Evolutionary conservation across 257 asterid genomes (phyloP).

Genomic region (Echites panduratus): DNA sequence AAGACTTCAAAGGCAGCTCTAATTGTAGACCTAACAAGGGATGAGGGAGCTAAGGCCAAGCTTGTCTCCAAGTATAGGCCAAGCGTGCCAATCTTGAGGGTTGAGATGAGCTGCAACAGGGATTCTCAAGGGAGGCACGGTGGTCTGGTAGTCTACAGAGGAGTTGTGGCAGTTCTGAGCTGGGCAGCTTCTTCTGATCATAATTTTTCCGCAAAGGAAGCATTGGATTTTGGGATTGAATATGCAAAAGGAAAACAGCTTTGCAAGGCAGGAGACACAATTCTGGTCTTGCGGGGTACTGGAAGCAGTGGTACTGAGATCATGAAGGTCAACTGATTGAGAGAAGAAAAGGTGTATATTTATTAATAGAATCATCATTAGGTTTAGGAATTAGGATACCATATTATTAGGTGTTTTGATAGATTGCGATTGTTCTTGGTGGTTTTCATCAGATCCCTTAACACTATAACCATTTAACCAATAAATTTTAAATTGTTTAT

Average conservation of each 20-base stretch:
- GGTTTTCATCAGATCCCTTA: too few species aligned
- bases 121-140: slow-evolving; percentile 17
- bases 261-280: slow-evolving; percentile 17
- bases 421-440: too few species aligned
- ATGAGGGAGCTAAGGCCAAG: background rate
- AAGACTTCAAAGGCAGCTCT: slow-evolving; percentile 8
- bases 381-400: too few species aligned
- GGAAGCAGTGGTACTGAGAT: slow-evolving; percentile 10
- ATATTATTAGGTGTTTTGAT: too few species aligned
- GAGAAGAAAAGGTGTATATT: background rate
- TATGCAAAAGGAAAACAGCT: slow-evolving; percentile 9
- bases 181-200: background rate
- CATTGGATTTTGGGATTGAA: slow-evolving; percentile 3
- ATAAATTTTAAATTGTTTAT: too few species aligned
- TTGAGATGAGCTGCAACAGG: background rate
- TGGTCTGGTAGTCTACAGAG: slow-evolving; percentile 11
- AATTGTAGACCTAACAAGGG: slow-evolving; percentile 12
- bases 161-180: slow-evolving; percentile 18
- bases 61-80: slow-evolving; percentile 26
- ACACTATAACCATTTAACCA: too few species aligned
- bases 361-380: too few species aligned
- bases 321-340: slow-evolving; percentile 7
- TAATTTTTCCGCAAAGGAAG: background rate
- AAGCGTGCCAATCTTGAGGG: slow-evolving; percentile 16
- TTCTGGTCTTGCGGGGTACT: slow-evolving; percentile 17